Evolutionary conservation across 768 basidiomycete genomes (phyloP), one percentile per base, ranked within the genome.

Genomic region (Chiua virens): DNA sequence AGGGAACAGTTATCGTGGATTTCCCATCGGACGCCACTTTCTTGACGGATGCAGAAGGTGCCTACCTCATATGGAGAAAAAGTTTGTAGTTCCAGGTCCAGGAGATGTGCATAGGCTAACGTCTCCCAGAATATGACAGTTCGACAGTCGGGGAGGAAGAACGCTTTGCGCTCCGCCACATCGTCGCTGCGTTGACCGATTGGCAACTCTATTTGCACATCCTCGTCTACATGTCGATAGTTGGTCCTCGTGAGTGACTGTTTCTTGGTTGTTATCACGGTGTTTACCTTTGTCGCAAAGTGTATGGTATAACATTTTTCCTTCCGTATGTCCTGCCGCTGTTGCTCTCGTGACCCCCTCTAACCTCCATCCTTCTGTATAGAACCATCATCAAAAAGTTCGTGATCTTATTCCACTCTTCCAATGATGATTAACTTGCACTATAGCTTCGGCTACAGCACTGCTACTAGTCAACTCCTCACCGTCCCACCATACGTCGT

Each of bases 271-370:
- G 42, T 6, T 8, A 11, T 3, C 28, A 23, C 10, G 30, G 28
- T 2, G 15, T 47, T 63, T 27, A 63, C 35, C 18, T 6, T 23
- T 35, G 14, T 48, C 35, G 21, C 27, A 13, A 36, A 86, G 85
- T 86, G 3, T 86, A 83, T 57, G 86, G 85, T 3, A 85, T 86
- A 42, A 85, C 86, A 0, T 69, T 86, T 22, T 88, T 88, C 73
- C 68, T 87, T 27, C 85, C 85, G 81, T 86, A 62, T 59, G 85
- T 75, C 8, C 9, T 25, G 39, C 30, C 2, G 8, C 36, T n/a
- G n/a, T n/a, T 7, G 32, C 17, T 27, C n/a, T 55, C 9, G 28
- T 18, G 44, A 35, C 10, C 2, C n/a, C n/a, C 14, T 25, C 13
- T 6, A 32, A 11, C 45, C 15, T 44, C 40, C 42, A 41, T n/a